Evolutionary conservation across 768 basidiomycete genomes (phyloP), one percentile per base, ranked within the genome.

Genomic region (Lactarius hengduanensis): DNA sequence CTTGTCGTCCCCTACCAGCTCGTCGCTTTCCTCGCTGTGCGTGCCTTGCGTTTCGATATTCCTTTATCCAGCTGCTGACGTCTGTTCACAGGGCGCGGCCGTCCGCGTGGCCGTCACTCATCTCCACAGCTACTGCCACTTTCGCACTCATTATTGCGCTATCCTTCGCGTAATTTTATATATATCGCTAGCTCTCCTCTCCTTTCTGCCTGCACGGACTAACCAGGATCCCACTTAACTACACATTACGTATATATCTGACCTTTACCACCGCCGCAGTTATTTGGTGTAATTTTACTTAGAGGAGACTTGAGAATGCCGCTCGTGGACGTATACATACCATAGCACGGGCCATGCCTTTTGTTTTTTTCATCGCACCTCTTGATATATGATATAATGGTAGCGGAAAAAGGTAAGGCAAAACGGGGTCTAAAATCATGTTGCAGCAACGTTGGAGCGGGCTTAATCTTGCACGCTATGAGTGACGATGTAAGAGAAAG

Each of bases 1-100:
- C 50, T 81, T 84, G 1, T 72, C 64, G 32, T 63, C 62, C 43
- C 83, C 83, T 34, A 8, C 3, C 54, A 67, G 61, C 9, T 16
- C 64, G 28, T 18, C 59, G 16, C 30, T 43, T 22, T 47, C 59
- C 2, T 57, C 71, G 16, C 69, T 69, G 73, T 77, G 62, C 26
- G 74, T 70, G 1, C 34, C 34, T 45, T 64, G 26, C 22, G 22
- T 26, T 16, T 22, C 22, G 3, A 40, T 22, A 18, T 18, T 9
- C 10, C 32, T 45, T 9, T 28, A 4, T 3, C 18, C 5, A 5
- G 10, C 43, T 61, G 16, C 50, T 53, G 26, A 53, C 22, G 57
- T 43, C 5, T 15, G 47, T 10, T 41, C 13, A 26, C 57, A 55
- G 58, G 22, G 50, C 61, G 26, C 22, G 9, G n/a, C 43, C 40